Conservation (phyloP, 805 yeast genomes). For the Nakazawaea siamensis region DNA sequence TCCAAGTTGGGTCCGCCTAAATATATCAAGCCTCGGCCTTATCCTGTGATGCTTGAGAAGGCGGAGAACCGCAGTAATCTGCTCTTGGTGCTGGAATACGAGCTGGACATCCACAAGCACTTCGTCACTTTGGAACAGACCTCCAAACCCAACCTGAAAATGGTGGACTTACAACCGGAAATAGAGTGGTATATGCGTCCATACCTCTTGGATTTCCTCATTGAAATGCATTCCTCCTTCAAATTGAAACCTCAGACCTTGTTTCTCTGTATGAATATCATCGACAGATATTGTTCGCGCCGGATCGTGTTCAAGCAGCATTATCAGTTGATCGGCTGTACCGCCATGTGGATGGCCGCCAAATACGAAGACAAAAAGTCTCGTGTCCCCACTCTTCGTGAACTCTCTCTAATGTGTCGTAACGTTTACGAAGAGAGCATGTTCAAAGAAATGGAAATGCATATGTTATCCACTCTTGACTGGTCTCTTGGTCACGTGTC, state of each 20-base stretch:
- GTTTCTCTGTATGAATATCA: conserved; percentile 63
- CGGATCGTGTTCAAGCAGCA: conserved; percentile 81
- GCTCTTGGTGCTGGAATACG: conserved; percentile 33
- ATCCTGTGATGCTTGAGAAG: conserved; percentile 35
- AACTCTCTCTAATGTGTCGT: conserved; percentile 47
- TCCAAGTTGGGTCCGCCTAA: conserved; percentile 24
- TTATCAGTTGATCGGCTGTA: conserved; percentile 83
- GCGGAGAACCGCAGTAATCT: conserved; percentile 39
- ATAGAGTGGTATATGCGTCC: conserved; percentile 66
- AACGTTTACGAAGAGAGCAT: conserved; percentile 43
- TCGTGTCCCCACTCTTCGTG: conserved; percentile 48
- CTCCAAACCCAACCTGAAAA: conserved; percentile 32
- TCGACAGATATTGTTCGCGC: conserved; percentile 87
- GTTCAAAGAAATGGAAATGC: conserved; percentile 40
- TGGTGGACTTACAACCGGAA: conserved; percentile 86
- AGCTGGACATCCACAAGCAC: conserved; percentile 28
- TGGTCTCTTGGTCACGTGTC: conserved; percentile 38
- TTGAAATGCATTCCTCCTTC: conserved; percentile 53
- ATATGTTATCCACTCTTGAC: conserved; percentile 29
- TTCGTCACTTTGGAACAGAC: conserved; percentile 30
- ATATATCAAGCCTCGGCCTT: conserved; percentile 20
- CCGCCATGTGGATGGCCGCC: conserved; percentile 89
- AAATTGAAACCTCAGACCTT: conserved; percentile 60
- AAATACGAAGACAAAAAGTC: conserved; percentile 61
- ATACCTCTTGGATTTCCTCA: conserved; percentile 68